Evolutionary conservation across 2,329 filamentous ascomycete genomes (phyloP).

Genomic region (Alternaria hordeiaustralica): DNA sequence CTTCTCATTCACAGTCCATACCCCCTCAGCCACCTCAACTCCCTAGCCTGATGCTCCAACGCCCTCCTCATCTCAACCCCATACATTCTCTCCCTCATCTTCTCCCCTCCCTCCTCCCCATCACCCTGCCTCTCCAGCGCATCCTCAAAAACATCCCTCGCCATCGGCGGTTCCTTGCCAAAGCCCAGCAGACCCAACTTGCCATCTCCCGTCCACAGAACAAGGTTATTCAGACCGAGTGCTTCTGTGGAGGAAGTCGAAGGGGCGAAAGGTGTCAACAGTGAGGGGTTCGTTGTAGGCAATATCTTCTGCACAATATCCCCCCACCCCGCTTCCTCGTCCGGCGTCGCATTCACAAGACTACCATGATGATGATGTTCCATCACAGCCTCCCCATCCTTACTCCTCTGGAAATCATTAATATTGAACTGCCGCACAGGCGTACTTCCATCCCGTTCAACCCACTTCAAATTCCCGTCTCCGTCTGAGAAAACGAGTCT

Average conservation of each 20-base stretch:
- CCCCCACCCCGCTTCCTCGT: slow-evolving; percentile 5
- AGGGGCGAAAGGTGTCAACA: background rate
- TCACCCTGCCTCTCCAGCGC: slow-evolving; percentile 47
- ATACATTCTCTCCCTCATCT: slow-evolving; percentile 67
- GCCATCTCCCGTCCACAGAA: slow-evolving; percentile 86
- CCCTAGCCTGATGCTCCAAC: slow-evolving; percentile 78
- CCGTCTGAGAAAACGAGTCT: slow-evolving; percentile 84
- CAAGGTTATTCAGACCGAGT: slow-evolving; percentile 65
- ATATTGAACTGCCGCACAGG: slow-evolving; percentile 64
- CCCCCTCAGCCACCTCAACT: slow-evolving; percentile 75
- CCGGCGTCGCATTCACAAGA: background rate
- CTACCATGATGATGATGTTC: background rate
- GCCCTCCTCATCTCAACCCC: slow-evolving; percentile 75
- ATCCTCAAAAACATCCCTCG: slow-evolving; percentile 41
- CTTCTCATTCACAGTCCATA: slow-evolving; percentile 58
- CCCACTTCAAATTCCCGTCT: slow-evolving; percentile 85
- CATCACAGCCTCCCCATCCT: background rate
- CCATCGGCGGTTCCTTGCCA: slow-evolving; percentile 42
- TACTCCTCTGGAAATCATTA: slow-evolving; percentile 49
- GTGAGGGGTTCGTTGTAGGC: slow-evolving; percentile 56
- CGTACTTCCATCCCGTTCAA: slow-evolving; percentile 78
- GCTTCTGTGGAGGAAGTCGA: background rate
- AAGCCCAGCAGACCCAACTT: slow-evolving; percentile 73
- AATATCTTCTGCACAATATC: slow-evolving; percentile 84
- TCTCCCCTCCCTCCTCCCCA: slow-evolving; percentile 30